phyloP scores from a whole-genome alignment of 257 asterid genomes.

The Agastache rugosa region DNA sequence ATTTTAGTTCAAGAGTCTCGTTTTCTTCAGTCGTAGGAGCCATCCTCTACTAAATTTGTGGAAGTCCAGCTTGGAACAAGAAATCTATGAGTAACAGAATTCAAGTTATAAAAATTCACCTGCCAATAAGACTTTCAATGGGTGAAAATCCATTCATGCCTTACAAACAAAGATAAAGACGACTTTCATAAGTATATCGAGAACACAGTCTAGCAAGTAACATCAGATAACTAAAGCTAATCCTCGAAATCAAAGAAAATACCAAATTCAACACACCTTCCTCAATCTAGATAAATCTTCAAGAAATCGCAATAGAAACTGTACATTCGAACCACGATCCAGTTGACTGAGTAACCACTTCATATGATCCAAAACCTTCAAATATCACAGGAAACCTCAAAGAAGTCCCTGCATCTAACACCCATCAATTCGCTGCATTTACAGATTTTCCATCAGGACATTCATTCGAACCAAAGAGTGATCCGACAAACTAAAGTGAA shows the following conservation, averaged over 20 bases:
- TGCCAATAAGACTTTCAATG: constrained; percentile 29
- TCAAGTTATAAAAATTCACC: constrained; percentile 41
- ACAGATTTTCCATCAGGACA: constrained; percentile 8
- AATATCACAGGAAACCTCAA: constrained; percentile 36
- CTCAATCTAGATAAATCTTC: constrained; percentile 33
- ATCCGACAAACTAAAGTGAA: neutral
- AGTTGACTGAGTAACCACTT: constrained; percentile 41
- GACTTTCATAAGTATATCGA: neutral
- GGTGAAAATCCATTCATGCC: constrained; percentile 14
- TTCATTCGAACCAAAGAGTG: constrained; percentile 2
- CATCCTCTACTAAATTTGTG: constrained; percentile 33
- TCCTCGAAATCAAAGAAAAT: neutral
- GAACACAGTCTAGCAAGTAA: neutral
- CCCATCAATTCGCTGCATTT: neutral
- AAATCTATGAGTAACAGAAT: constrained; percentile 31
- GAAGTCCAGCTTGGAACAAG: constrained; percentile 30
- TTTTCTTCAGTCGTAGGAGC: constrained; percentile 49
- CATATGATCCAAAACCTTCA: constrained; percentile 48
- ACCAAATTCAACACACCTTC: constrained; percentile 34
- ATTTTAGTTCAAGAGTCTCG: constrained; percentile 52
- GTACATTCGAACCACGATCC: constrained; percentile 40
- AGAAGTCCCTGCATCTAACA: constrained; percentile 39
- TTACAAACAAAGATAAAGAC: constrained; percentile 1
- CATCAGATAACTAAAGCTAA: neutral
- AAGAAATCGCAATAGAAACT: constrained; percentile 37